Conservation (phyloP, 345 rosid species). For the Xanthoceras sorbifolium region DNA sequence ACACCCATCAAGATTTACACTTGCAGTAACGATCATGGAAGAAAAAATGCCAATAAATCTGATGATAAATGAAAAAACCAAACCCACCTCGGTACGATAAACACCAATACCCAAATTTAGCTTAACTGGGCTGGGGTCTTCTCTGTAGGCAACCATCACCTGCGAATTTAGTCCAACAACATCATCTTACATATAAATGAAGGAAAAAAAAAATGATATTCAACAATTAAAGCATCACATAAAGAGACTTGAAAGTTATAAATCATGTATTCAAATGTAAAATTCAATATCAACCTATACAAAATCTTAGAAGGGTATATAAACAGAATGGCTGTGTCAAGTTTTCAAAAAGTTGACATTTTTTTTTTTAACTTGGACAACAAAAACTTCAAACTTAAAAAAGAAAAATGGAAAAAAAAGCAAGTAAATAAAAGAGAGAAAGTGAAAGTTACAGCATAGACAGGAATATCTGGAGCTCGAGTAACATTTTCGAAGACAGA, state of each 20-base stretch:
- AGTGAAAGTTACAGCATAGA: conserved; percentile 37
- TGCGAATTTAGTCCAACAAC: conserved; percentile 20
- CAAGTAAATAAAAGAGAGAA: neutral
- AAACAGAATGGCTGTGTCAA: neutral
- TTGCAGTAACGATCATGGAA: conserved; percentile 18
- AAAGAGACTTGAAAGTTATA: neutral
- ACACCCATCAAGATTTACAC: neutral
- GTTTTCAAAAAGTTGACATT: neutral
- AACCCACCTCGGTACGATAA: conserved; percentile 59
- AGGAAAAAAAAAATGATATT: too few species aligned
- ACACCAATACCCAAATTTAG: conserved; percentile 67
- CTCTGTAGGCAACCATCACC: conserved; percentile 54
- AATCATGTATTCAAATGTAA: neutral
- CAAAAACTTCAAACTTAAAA: too few species aligned
- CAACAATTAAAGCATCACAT: neutral
- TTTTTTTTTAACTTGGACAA: neutral
- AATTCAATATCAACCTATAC: neutral
- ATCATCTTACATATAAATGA: neutral
- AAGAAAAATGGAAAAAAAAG: neutral
- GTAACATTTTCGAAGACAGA: conserved; percentile 42
- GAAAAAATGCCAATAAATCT: neutral
- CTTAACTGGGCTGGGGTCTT: conserved; percentile 60
- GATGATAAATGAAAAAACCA: neutral
- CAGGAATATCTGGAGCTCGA: conserved; percentile 45
- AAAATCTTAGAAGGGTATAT: neutral